Evolutionary conservation across 108 stramenopile species (phyloP), one percentile per base, ranked within the genome.

Genomic region (Cyclotella atomus): DNA sequence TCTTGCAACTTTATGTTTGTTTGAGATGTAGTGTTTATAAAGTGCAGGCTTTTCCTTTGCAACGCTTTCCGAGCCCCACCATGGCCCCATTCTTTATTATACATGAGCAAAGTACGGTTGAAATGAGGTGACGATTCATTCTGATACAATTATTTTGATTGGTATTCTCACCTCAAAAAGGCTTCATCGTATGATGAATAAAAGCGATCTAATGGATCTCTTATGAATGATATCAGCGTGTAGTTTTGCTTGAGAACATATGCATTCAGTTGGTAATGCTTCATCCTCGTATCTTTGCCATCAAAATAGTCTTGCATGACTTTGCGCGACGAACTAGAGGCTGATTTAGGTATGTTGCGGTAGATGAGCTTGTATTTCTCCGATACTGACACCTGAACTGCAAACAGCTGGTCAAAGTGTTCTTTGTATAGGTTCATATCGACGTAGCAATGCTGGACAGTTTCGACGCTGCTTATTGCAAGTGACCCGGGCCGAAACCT

Each of bases 181-280:
- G 80, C 72, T 36, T 81, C 80, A 44, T 81, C 80, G 29, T 75
- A 81, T 0, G 68, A 70, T 0, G 80, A 81, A 45, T 70, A 81
- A 52, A 81, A 81, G 59, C 80, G 36, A 52, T 56, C 56, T 29
- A 75, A 50, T 23, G 80, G 80, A 3, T 81, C 80, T n/a, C 80
- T 59, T 19, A 81, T 47, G 35, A 81, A 81, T 3, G 73, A 75
- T 49, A 76, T 50, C 60, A 76, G 33, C 9, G 47, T 75, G n/a
- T 71, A 75, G 2, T 70, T 65, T 20, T 49, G 16, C 24, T 70
- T 34, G 9, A 50, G 53, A 0, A 81, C 80, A 7, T 50, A 34
- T 5, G 59, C 25, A 24, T 59, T 29, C 27, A 75, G 15, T n/a
- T 57, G 25, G 25, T 65, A 35, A 46, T 60, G 56, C 34, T 56